These are phyloP conservation scores for Gossypioides kirkii DNA, from an alignment of 345 rosid genomes.

Conservation along the genomic window DNA sequence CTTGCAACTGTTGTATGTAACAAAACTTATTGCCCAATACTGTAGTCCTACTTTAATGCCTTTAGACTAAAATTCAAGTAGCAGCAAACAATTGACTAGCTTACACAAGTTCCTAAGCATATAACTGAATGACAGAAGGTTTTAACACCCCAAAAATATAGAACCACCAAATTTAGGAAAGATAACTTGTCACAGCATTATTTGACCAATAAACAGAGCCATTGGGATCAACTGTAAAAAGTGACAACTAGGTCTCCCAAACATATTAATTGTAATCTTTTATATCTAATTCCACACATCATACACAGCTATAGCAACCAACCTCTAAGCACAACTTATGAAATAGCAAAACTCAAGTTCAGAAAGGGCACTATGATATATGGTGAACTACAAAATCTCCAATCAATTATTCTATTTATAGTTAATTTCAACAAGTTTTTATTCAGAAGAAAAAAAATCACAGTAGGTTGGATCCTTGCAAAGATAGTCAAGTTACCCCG, in stretches of 20 bases:
- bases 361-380: background rate
- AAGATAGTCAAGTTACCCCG: background rate
- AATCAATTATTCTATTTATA: background rate
- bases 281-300: background rate
- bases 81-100: background rate
- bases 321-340: background rate
- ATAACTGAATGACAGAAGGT: background rate
- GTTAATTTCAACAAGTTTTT: background rate
- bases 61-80: no score
- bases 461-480: background rate
- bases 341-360: background rate
- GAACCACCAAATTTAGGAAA: no score
- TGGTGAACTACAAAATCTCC: background rate
- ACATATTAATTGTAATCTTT: background rate
- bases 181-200: background rate
- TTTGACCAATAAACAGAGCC: background rate
- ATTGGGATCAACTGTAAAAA: background rate
- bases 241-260: background rate
- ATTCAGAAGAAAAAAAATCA: background rate
- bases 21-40: background rate
- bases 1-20: background rate
- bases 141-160: background rate
- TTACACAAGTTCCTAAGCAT: background rate
- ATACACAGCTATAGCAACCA: background rate
- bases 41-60: background rate